Evolutionary conservation across 257 asterid species (phyloP).

Genomic region (Handroanthus guayacan): DNA sequence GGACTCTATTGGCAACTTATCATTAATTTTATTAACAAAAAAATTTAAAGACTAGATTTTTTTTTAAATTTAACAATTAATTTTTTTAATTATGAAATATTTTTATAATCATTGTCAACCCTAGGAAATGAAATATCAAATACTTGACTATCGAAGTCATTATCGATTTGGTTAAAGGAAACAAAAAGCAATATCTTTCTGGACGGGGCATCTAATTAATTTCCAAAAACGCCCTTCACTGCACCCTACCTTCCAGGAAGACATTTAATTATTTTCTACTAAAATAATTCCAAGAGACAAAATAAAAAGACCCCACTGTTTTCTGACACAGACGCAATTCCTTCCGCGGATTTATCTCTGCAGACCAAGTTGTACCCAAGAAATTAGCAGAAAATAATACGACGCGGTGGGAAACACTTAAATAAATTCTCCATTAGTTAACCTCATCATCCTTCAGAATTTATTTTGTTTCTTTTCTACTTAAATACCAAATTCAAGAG

Average conservation of each 20-base stretch:
- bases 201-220: slow-evolving; percentile 14
- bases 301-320: slow-evolving; percentile 41
- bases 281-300: slow-evolving; percentile 45
- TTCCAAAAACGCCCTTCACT: slow-evolving; percentile 22
- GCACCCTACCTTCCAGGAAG: slow-evolving; percentile 14
- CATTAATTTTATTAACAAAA: no score
- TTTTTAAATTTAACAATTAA: no score
- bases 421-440: slow-evolving; percentile 34
- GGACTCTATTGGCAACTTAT: no score
- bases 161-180: no score
- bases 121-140: no score
- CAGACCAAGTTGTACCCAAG: slow-evolving; percentile 45
- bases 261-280: not conserved
- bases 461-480: not conserved
- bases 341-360: slow-evolving; percentile 53
- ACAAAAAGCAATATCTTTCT: slow-evolving; percentile 12
- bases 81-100: no score
- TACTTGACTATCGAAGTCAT: no score
- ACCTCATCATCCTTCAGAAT: slow-evolving; percentile 7
- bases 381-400: slow-evolving; percentile 22
- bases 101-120: no score
- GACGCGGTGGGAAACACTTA: slow-evolving; percentile 47
- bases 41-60: no score
- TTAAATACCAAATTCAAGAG: slow-evolving; percentile 22
- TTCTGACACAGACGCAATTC: slow-evolving; percentile 56